A percentile compares a stretch with the other conserved stretches of the same genome.
Evolutionary conservation across 306 rosid species (phyloP).

Genomic region (Cajanus cajan): DNA sequence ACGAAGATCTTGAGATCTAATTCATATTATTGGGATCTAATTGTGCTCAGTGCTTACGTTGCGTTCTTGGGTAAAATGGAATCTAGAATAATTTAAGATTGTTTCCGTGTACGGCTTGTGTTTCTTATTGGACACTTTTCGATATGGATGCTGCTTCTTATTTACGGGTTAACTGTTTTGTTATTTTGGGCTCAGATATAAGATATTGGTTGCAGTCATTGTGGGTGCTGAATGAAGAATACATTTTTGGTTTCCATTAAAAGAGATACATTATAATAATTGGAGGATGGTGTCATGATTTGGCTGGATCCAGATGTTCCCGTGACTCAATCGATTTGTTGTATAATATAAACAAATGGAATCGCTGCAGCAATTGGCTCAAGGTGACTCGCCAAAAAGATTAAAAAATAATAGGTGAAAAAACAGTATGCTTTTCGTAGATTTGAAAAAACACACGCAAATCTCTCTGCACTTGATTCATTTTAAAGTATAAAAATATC

Average conservation of each 20-base stretch:
- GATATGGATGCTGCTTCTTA: background rate
- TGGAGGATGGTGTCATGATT: background rate
- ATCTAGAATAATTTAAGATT: background rate
- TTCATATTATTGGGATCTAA: background rate
- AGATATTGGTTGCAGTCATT: too few relatives aligned
- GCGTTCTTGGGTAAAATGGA: background rate
- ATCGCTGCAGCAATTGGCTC: slow-evolving; percentile 27
- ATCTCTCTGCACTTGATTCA: too few relatives aligned
- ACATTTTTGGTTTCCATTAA: background rate
- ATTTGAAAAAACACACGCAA: too few relatives aligned
- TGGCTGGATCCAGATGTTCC: background rate
- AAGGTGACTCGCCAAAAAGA: background rate
- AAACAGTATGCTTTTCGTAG: background rate
- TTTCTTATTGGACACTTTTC: background rate
- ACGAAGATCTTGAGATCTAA: background rate
- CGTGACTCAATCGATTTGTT: background rate
- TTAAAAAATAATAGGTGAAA: background rate
- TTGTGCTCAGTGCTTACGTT: background rate
- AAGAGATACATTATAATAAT: background rate
- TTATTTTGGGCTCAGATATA: too few relatives aligned
- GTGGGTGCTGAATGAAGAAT: background rate
- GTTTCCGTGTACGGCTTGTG: background rate
- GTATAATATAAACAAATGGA: background rate
- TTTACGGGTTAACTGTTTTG: background rate
- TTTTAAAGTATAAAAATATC: too few relatives aligned